Base-by-base conservation (phyloP, 1,284 basidiomycete species). In the Malassezia equina region DNA sequence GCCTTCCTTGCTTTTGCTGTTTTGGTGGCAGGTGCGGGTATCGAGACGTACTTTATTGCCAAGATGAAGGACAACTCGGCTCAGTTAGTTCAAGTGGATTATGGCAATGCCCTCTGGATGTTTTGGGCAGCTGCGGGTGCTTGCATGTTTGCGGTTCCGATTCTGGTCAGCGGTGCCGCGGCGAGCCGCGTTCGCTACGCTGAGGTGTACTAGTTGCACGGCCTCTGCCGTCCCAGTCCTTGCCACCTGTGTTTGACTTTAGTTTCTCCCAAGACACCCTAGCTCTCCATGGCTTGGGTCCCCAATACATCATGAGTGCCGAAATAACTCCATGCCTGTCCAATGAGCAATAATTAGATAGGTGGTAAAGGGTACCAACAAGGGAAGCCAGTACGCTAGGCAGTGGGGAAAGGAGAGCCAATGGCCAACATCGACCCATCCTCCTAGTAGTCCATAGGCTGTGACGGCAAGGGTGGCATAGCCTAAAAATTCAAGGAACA, bases 21-120 rank as follows among this genome's bases (percentile, higher is more conserved):
- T 0, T 50, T 73, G 33, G 66, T 62, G 41, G 58, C 65, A 4
- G 71, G 64, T 27, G 67, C 69, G 3, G 63, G 64, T 1, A 58
- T 73, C 24, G 55, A 63, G 47, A 73, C 71, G 6, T 70, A 70
- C 23, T 64, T 72, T 34, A 52, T 67, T 41, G 48, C 52, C 47
- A 62, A 64, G 51, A 56, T 66, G 7, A 52, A 49, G 28, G 33
- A 60, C 41, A 40, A 56, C 13, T 43, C 40, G 21, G 13, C 52
- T 47, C 43, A 58, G 31, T 64, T 62, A 8, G 25, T 67, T 23
- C 27, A 41, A 6, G 45, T 69, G n/a, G 24, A 52, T 31, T 71
- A 67, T 51, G 66, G 67, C 15, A 66, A 72, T 44, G 64, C 67
- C 6, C 60, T 73, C 29, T 73, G 71, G 71, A 56, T 73, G 42